Conservation (phyloP, 2,329 filamentous ascomycete genomes). For the Dactylella cylindrospora region DNA sequence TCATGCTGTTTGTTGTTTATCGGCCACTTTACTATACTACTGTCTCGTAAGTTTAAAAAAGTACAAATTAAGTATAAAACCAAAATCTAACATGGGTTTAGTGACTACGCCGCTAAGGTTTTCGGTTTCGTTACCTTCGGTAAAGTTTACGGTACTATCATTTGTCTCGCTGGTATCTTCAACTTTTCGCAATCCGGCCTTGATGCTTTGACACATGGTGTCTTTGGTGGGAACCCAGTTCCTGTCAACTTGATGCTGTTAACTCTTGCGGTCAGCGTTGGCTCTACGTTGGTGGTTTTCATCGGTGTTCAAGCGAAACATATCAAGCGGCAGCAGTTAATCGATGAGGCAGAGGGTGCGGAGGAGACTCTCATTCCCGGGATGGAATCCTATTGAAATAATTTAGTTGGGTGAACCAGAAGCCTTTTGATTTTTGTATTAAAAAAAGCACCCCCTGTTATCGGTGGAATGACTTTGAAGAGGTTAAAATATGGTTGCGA, state of each 20-base stretch:
- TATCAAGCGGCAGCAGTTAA: conserved; percentile 53
- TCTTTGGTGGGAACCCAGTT: conserved; percentile 70
- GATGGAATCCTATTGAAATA: conserved; percentile 10
- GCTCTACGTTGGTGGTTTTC: conserved; percentile 66
- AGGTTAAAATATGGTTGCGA: not conserved
- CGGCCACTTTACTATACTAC: conserved; percentile 89
- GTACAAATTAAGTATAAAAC: conserved; percentile 45
- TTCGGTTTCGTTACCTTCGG: conserved; percentile 91
- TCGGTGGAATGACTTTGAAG: not conserved
- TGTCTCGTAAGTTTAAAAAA: conserved; percentile 63
- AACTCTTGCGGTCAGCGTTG: conserved; percentile 63
- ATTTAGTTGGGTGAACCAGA: not conserved
- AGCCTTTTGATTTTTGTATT: too few relatives aligned
- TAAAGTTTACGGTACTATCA: conserved; percentile 89
- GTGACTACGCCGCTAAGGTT: conserved; percentile 84
- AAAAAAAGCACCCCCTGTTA: not conserved
- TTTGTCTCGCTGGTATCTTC: conserved; percentile 77
- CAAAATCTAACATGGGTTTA: conserved; percentile 45
- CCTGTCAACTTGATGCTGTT: conserved; percentile 75
- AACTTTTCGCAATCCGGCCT: conserved; percentile 82
- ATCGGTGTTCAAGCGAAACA: conserved; percentile 55
- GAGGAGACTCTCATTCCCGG: conserved; percentile 34
- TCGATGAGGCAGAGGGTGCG: conserved; percentile 55
- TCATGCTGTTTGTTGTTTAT: conserved; percentile 79
- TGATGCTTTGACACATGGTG: conserved; percentile 73